Evolutionary conservation across 176 grass and related monocot genomes (phyloP).

Genomic region (Aegilops umbellulata): DNA sequence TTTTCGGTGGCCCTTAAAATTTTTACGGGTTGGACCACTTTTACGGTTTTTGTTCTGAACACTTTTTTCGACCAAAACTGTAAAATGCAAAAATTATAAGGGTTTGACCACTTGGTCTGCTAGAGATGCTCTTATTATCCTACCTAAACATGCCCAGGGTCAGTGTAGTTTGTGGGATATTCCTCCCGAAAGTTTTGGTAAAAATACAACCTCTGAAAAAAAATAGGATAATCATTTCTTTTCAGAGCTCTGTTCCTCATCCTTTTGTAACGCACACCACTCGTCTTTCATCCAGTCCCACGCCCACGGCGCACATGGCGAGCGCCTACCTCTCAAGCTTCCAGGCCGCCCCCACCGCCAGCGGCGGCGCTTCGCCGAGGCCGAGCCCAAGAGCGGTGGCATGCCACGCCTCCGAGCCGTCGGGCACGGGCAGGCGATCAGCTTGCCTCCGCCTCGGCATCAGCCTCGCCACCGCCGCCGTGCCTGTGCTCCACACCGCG

Average conservation of each 20-base stretch:
- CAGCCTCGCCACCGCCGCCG: slow-evolving; percentile 19
- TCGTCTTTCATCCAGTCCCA: neutral
- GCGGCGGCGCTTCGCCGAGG: neutral
- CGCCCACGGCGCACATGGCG: neutral
- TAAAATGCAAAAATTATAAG: too few relatives aligned
- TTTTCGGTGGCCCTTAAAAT: too few relatives aligned
- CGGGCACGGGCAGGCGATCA: neutral
- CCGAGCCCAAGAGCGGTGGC: neutral
- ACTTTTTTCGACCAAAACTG: too few relatives aligned
- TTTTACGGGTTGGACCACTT: too few relatives aligned
- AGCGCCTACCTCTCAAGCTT: neutral
- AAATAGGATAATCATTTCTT: too few relatives aligned
- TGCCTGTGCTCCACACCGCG: slow-evolving; percentile 29
- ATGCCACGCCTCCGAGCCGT: neutral
- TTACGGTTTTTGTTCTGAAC: too few relatives aligned
- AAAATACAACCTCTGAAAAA: neutral
- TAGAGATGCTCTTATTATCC: neutral
- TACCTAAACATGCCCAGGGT: neutral
- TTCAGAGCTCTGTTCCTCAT: neutral
- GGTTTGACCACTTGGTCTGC: too few relatives aligned
- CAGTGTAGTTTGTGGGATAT: neutral
- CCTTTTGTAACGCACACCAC: slow-evolving; percentile 4
- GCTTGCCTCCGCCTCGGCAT: slow-evolving; percentile 26
- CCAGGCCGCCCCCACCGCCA: neutral
- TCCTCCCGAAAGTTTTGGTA: neutral